phyloP scores from a whole-genome alignment of 257 asterid species.

The Coffea eugenioides region DNA sequence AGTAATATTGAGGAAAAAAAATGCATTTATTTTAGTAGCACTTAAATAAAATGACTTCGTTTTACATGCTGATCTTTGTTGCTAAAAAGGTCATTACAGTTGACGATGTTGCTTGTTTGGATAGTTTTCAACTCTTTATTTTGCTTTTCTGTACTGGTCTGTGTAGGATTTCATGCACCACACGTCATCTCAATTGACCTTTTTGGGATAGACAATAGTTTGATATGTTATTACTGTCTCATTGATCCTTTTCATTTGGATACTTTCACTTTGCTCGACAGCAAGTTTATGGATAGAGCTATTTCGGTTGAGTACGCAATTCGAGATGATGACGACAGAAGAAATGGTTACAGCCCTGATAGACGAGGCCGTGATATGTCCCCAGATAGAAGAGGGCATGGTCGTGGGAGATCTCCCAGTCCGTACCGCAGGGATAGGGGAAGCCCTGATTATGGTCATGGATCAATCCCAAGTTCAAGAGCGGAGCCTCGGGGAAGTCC shows the following conservation, averaged over 20 bases:
- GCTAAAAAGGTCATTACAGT: not conserved
- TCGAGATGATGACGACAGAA: slow-evolving; percentile 75
- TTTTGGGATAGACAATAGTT: not conserved
- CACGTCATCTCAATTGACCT: not conserved
- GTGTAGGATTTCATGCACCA: not conserved
- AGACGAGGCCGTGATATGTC: slow-evolving; percentile 72
- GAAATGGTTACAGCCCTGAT: slow-evolving; percentile 73
- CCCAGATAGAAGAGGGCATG: slow-evolving; percentile 58
- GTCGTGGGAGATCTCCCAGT: slow-evolving; percentile 70
- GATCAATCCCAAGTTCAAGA: slow-evolving; percentile 63
- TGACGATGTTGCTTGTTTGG: not conserved
- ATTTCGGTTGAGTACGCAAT: slow-evolving; percentile 85
- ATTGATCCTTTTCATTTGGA: not conserved
- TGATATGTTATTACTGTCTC: not conserved
- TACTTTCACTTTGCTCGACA: slow-evolving; percentile 30
- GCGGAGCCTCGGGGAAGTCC: slow-evolving; percentile 57
- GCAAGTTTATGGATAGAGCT: slow-evolving; percentile 83
- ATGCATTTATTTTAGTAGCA: not conserved
- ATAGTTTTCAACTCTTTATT: not conserved
- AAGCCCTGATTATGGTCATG: slow-evolving; percentile 94
- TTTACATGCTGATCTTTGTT: not conserved
- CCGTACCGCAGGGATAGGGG: slow-evolving; percentile 77
- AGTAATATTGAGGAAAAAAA: not conserved
- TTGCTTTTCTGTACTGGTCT: not conserved
- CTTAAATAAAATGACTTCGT: not conserved